Percentiles rank a stretch among this genome's conserved stretches.
Evolutionary conservation across 2,329 filamentous ascomycete species (phyloP).

Genomic region (Calonectria pteridis): DNA sequence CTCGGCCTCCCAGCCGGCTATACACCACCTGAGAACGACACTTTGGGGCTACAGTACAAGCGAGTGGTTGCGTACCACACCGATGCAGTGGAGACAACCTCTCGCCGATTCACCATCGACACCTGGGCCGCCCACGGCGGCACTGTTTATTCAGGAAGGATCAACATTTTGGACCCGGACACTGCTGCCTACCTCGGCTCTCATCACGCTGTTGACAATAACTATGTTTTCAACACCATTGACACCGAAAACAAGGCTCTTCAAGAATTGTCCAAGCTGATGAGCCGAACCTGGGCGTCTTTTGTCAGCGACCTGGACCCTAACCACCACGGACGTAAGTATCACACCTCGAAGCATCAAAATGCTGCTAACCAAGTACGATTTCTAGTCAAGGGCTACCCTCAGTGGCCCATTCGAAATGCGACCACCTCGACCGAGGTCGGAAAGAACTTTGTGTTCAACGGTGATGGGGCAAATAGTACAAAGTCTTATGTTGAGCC

Average conservation of each 20-base stretch:
- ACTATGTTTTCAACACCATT: slow-evolving; percentile 6
- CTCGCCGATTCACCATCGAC: not conserved
- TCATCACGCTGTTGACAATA: not conserved
- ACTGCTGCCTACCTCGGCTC: not conserved
- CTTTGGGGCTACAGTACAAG: not conserved
- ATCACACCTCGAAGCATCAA: too few species aligned
- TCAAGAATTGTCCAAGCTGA: not conserved
- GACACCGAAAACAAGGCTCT: not conserved
- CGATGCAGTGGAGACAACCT: slow-evolving; percentile 5
- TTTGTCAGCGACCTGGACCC: slow-evolving; percentile 1
- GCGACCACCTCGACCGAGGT: not conserved
- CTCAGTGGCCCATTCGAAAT: not conserved
- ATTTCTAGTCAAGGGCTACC: slow-evolving; percentile 5
- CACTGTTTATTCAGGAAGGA: not conserved
- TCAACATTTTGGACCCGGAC: not conserved
- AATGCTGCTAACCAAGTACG: not conserved
- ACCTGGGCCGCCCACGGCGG: slow-evolving; percentile 5
- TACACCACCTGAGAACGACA: not conserved
- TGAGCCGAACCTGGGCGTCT: slow-evolving; percentile 12
- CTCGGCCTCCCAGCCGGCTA: slow-evolving; percentile 1
- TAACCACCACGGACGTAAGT: slow-evolving; percentile 9
- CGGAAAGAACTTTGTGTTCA: slow-evolving; percentile 8
- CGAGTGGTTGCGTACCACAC: slow-evolving; percentile 5
- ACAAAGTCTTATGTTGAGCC: slow-evolving; percentile 3
- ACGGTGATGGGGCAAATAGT: not conserved